These are phyloP conservation scores for Penicillium polonicum DNA, from an alignment of 2,329 filamentous ascomycete genomes.

Conservation along the genomic window DNA sequence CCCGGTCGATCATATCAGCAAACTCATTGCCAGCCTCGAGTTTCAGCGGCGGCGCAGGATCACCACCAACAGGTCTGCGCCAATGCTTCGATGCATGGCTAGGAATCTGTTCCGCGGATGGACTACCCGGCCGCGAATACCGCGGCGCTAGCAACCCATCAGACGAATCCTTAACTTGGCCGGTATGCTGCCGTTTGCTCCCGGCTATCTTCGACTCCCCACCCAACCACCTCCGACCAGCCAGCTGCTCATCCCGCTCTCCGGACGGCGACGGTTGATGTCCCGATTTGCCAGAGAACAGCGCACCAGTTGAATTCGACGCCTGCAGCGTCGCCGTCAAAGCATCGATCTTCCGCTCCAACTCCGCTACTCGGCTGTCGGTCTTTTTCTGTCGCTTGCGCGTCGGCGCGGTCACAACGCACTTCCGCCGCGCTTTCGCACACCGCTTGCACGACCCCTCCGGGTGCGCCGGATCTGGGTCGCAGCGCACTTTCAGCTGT, in stretches of 20 bases:
- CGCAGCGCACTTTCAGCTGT: conserved; percentile 79
- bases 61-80: conserved; percentile 22
- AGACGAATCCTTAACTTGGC: conserved; percentile 27
- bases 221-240: conserved; percentile 33
- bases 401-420: conserved; percentile 71
- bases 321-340: conserved; percentile 77
- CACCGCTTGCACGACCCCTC: conserved; percentile 72
- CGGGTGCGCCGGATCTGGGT: conserved; percentile 64
- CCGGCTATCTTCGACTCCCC: conserved; percentile 21
- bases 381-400: conserved; percentile 89
- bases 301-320: conserved; percentile 30
- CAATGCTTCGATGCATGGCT: conserved; percentile 21
- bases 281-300: conserved; percentile 12
- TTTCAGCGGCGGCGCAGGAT: conserved; percentile 15
- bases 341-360: conserved; percentile 90
- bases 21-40: conserved; percentile 27
- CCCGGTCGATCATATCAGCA: conserved; percentile 51
- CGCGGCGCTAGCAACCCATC: conserved; percentile 20
- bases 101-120: conserved; percentile 21
- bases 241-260: conserved; percentile 33
- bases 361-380: conserved; percentile 81
- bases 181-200: conserved; percentile 34
- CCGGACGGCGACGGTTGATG: conserved; percentile 26
- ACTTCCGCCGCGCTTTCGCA: conserved; percentile 73
- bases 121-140: conserved; percentile 23